Base-by-base conservation (phyloP, 2,329 filamentous ascomycete genomes). In the Paecilomyces niveus region DNA sequence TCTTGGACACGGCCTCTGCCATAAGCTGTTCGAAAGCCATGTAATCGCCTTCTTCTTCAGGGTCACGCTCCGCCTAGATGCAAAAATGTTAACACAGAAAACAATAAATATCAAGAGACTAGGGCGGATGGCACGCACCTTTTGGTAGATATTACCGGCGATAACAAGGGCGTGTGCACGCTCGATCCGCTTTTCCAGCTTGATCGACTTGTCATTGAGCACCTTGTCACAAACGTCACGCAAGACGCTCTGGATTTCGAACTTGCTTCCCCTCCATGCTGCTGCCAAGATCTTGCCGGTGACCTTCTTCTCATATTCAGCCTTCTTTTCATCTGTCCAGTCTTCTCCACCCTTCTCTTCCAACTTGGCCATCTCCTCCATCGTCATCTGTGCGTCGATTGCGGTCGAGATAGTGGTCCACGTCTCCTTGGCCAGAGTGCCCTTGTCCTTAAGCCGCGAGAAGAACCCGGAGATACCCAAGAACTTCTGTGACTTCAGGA, bases 21-120 rank as follows among this genome's bases (percentile, higher is more conserved):
- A 99, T 96, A 58, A 99, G 86, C 76, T 97, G 92, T 74, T 99
- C 94, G 67, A 99, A 99, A 15, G 93, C 92, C 85, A 99, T 95
- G 77, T 96, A 97, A 69, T 97, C 94, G 63, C 94, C 93, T 76
- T 99, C 94, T 79, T 99, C 94, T 64, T 99, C 94, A 50, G 93
- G 89, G 57, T 93, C 89, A 62, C 94, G 87, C 73, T 89, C 84
- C 49, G 93, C 90, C 92, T 97, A 65, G 54, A 49, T 7, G 53
- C 56, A 4, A 21, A 57, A 3, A 9, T 24, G 56, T 65, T 59
- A 65, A 62, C 50, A 29, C 7, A 29, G 26, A 50, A 54, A 54
- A 24, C 22, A 53, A 9, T 22, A 9, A n/a, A 22, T 53, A 9
- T 53, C 21, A 51, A 29, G 7, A 29, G 26, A 7, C 7, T 15